These are phyloP conservation scores for Bathelium albidoporum DNA, from an alignment of 495 filamentous ascomycete species.

Conservation along the genomic window DNA sequence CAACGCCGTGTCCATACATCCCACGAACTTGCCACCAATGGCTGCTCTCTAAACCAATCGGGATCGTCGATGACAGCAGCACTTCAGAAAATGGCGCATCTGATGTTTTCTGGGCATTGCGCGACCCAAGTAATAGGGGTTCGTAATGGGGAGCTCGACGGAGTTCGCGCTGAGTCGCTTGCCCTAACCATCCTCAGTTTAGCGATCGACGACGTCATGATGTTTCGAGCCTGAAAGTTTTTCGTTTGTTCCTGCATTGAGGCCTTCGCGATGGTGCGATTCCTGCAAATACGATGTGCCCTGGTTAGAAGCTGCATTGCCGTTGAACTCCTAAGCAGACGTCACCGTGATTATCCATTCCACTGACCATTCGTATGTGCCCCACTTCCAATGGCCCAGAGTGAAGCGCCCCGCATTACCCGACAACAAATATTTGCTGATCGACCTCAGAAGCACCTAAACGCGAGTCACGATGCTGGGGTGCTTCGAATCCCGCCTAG, in stretches of 20 bases:
- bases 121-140: not conserved
- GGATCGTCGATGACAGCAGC: not conserved
- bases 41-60: not conserved
- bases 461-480: not conserved
- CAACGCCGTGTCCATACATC: not conserved
- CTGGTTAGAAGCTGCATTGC: not conserved
- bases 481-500: not conserved
- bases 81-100: not conserved
- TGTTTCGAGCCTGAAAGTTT: not conserved
- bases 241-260: constrained; percentile 3
- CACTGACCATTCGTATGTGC: not conserved
- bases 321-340: not conserved
- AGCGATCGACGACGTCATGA: constrained; percentile 3
- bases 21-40: not conserved
- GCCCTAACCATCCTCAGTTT: constrained; percentile 2
- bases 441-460: no score
- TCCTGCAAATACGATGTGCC: not conserved
- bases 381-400: not conserved
- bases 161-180: not conserved
- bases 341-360: not conserved
- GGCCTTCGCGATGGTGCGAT: not conserved
- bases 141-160: not conserved
- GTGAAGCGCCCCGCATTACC: not conserved
- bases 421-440: not conserved
- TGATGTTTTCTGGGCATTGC: not conserved